phyloP scores from a whole-genome alignment of 768 basidiomycete genomes.

The Suillus brevipes region DNA sequence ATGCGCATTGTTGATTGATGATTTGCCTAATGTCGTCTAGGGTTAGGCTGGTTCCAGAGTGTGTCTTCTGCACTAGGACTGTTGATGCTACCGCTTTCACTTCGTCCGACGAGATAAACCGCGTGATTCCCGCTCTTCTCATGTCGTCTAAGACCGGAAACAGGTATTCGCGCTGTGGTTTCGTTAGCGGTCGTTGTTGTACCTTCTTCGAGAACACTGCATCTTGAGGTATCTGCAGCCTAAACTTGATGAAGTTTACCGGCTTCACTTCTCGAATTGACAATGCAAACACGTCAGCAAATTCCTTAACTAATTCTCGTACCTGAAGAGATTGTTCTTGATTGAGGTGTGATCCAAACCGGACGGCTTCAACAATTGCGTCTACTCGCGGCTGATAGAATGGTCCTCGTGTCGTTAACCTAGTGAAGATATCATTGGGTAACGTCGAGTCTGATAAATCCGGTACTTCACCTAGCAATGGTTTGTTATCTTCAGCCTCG shows the following conservation, averaged over 20 bases:
- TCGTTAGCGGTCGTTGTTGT: slow-evolving; percentile 32
- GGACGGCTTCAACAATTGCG: slow-evolving; percentile 18
- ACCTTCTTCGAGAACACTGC: slow-evolving; percentile 33
- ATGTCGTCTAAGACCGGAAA: slow-evolving; percentile 36
- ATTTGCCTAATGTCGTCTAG: slow-evolving; percentile 11
- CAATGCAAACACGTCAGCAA: slow-evolving; percentile 42
- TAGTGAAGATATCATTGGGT: slow-evolving; percentile 11
- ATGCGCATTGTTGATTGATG: slow-evolving; percentile 15
- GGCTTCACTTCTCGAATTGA: slow-evolving; percentile 38
- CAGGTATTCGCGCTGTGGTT: slow-evolving; percentile 33
- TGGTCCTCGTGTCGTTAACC: slow-evolving; percentile 15
- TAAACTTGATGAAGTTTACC: slow-evolving; percentile 34
- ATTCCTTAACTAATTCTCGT: slow-evolving; percentile 24
- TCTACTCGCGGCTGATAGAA: slow-evolving; percentile 21
- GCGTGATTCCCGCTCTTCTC: slow-evolving; percentile 31
- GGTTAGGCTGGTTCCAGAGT: slow-evolving; percentile 8
- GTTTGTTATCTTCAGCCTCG: no score
- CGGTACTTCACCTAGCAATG: not conserved
- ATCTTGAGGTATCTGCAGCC: slow-evolving; percentile 32
- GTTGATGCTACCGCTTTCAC: slow-evolving; percentile 15
- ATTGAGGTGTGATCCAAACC: slow-evolving; percentile 19
- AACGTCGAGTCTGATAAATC: not conserved
- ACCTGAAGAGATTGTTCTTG: no score
- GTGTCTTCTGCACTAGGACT: slow-evolving; percentile 17
- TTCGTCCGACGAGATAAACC: slow-evolving; percentile 9